Percentiles rank a stretch among this genome's conserved stretches.
Conservation (phyloP, 1,284 basidiomycete genomes). For the Microbotryum saponariae region DNA sequence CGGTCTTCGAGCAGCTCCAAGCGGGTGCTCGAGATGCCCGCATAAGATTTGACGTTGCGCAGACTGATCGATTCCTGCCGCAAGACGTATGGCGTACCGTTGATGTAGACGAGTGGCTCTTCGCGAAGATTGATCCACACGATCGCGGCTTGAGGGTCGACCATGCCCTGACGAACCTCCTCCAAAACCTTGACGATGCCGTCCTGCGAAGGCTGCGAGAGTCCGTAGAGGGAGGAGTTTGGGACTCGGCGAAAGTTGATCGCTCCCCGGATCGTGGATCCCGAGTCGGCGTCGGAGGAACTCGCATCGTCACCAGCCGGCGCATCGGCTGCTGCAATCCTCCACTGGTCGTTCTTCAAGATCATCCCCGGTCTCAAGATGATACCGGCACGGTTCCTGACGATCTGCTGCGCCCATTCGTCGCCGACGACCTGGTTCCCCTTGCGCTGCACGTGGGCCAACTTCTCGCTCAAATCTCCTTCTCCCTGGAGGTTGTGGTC, state of each 20-base stretch:
- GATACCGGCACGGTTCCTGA: conserved; percentile 86
- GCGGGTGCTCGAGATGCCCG: conserved; percentile 76
- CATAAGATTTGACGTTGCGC: conserved; percentile 40
- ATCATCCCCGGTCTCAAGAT: conserved; percentile 75
- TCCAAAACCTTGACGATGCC: conserved; percentile 78
- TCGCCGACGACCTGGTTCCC: conserved; percentile 79
- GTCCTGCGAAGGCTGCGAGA: conserved; percentile 80
- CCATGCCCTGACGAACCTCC: conserved; percentile 46
- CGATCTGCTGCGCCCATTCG: conserved; percentile 87
- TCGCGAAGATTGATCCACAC: conserved; percentile 73
- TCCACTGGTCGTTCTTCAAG: conserved; percentile 83
- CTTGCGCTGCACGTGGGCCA: conserved; percentile 59
- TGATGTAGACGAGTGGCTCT: conserved; percentile 91
- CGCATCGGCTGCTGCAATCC: no score
- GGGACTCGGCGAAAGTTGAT: conserved; percentile 88
- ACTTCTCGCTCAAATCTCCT: conserved; percentile 17
- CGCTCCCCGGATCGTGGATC: conserved; percentile 61
- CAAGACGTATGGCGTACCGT: conserved; percentile 48
- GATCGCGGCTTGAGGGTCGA: conserved; percentile 57
- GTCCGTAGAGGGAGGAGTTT: conserved; percentile 75
- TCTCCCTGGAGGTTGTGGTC: conserved; percentile 15
- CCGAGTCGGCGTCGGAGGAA: conserved; percentile 7
- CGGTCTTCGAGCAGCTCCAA: conserved; percentile 86
- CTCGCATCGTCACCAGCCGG: no score
- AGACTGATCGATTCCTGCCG: conserved; percentile 41